Evolutionary conservation across 768 basidiomycete species (phyloP).

Genomic region (Lactarius hengduanensis): DNA sequence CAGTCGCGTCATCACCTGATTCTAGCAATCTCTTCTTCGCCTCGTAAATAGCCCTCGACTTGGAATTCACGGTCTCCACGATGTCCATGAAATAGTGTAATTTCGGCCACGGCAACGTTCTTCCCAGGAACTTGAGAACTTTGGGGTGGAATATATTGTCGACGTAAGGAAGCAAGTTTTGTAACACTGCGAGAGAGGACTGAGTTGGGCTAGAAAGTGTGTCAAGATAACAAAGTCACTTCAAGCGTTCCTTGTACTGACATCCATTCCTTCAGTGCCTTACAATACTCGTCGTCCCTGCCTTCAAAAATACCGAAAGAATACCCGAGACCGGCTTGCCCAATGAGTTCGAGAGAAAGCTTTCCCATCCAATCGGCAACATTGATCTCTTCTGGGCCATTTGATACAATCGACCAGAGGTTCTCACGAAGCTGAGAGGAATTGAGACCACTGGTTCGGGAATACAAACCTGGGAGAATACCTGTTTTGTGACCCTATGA

Average conservation of each 20-base stretch:
- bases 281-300: neutral
- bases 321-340: slow-evolving; percentile 31
- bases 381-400: slow-evolving; percentile 25
- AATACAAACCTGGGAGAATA: neutral
- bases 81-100: slow-evolving; percentile 38
- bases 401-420: neutral
- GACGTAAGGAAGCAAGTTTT: slow-evolving; percentile 22
- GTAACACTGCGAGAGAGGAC: slow-evolving; percentile 9
- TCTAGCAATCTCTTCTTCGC: slow-evolving; percentile 39
- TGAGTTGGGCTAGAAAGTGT: slow-evolving; percentile 18
- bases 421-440: neutral
- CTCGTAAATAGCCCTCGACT: slow-evolving; percentile 35
- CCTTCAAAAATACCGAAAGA: slow-evolving; percentile 24
- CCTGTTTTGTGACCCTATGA: slow-evolving; percentile 23
- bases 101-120: slow-evolving; percentile 36
- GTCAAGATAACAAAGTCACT: neutral
- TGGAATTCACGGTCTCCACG: slow-evolving; percentile 37
- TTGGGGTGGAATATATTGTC: slow-evolving; percentile 15
- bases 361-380: slow-evolving; percentile 27
- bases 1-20: slow-evolving; percentile 38
- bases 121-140: slow-evolving; percentile 37
- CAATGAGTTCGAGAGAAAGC: slow-evolving; percentile 30
- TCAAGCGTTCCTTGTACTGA: neutral
- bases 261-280: slow-evolving; percentile 27
- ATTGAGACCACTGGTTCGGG: neutral